phyloP scores from a whole-genome alignment of 2,329 filamentous ascomycete species.

The Rhytidhysteron rufulum region DNA sequence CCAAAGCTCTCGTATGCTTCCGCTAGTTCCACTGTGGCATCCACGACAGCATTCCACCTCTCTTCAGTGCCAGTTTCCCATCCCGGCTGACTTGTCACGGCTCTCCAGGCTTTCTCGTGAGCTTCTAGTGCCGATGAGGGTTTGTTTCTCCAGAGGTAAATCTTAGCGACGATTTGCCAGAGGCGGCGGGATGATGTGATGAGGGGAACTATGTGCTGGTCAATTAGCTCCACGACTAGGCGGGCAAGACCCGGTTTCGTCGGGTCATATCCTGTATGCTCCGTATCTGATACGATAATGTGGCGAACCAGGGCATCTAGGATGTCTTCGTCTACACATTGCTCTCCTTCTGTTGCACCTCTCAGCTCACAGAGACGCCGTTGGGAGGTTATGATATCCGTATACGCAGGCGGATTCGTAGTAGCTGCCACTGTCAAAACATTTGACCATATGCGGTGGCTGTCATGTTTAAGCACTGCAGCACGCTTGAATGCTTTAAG shows the following conservation, averaged over 20 bases:
- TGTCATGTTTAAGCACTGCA: slow-evolving; percentile 75
- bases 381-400: slow-evolving; percentile 72
- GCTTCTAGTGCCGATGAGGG: slow-evolving; percentile 72
- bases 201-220: slow-evolving; percentile 71
- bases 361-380: slow-evolving; percentile 73
- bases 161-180: slow-evolving; percentile 69
- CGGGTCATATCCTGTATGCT: slow-evolving; percentile 39
- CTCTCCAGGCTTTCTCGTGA: slow-evolving; percentile 86
- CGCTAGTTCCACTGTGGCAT: slow-evolving; percentile 76
- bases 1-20: slow-evolving; percentile 75
- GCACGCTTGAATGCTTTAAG: slow-evolving; percentile 84
- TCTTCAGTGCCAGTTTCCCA: slow-evolving; percentile 56
- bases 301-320: slow-evolving; percentile 70
- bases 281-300: slow-evolving; percentile 49
- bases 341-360: slow-evolving; percentile 63
- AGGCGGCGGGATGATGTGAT: slow-evolving; percentile 76
- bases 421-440: slow-evolving; percentile 82
- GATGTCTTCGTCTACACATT: slow-evolving; percentile 71
- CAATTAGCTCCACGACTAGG: slow-evolving; percentile 67
- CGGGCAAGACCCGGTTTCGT: slow-evolving; percentile 50
- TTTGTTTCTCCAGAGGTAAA: slow-evolving; percentile 70
- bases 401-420: slow-evolving; percentile 68
- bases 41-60: slow-evolving; percentile 69
- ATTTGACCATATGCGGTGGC: slow-evolving; percentile 95
- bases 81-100: slow-evolving; percentile 55